These are phyloP conservation scores for Citrus inodora DNA, from an alignment of 345 rosid genomes.

Conservation along the genomic window DNA sequence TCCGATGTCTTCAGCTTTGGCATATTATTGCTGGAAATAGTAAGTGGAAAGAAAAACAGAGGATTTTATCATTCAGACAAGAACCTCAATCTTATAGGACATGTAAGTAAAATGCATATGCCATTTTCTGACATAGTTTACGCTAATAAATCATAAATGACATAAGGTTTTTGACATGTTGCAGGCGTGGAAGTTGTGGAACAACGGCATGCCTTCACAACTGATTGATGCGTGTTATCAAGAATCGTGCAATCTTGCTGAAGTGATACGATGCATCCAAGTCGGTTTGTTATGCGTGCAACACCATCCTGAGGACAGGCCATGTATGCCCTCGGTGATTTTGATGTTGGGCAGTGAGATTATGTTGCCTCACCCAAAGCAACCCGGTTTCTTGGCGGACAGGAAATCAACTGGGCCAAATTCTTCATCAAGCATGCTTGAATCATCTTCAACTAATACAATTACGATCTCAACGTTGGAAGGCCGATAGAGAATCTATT, in stretches of 20 bases:
- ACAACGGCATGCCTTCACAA: constrained; percentile 29
- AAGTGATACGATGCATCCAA: constrained; percentile 37
- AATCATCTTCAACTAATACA: constrained; percentile 19
- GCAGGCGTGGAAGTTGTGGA: constrained; percentile 41
- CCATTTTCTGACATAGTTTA: not conserved
- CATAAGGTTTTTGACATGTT: not conserved
- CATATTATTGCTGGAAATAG: constrained; percentile 32
- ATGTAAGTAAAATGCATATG: constrained; percentile 18
- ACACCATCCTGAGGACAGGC: constrained; percentile 37
- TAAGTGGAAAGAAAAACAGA: constrained; percentile 33
- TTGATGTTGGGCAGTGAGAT: constrained; percentile 45
- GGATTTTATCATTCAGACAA: constrained; percentile 28
- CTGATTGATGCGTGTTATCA: constrained; percentile 11
- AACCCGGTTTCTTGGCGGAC: constrained; percentile 39
- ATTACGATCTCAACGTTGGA: constrained; percentile 25
- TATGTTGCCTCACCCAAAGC: constrained; percentile 32
- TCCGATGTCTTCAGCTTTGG: constrained; percentile 47
- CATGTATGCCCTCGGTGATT: constrained; percentile 37
- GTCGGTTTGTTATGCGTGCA: constrained; percentile 45
- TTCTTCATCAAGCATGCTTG: constrained; percentile 24
- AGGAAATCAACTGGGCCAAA: constrained; percentile 16
- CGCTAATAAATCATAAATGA: not conserved
- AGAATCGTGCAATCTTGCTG: constrained; percentile 3
- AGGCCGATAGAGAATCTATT: constrained; percentile 11
- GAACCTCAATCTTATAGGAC: constrained; percentile 21